Percentiles rank a stretch among this genome's conserved stretches.
These are phyloP conservation scores for Uronychia setigera DNA, from an alignment of 73 alveolate genomes.

Conservation along the genomic window DNA sequence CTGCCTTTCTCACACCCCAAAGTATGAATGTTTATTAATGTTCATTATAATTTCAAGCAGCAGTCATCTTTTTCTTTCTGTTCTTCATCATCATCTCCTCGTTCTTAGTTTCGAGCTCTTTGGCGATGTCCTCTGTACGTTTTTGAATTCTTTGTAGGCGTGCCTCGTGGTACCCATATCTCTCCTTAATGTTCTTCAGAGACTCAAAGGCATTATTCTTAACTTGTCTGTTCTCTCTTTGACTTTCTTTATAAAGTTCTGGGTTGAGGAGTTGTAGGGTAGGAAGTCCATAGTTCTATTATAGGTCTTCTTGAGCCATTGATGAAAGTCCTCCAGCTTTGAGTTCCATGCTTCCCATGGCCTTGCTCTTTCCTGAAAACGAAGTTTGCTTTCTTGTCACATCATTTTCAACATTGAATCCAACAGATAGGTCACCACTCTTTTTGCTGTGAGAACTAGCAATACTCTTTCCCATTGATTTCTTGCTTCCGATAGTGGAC, in stretches of 20 bases:
- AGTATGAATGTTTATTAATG: background rate
- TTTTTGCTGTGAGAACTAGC: slow-evolving; percentile 7
- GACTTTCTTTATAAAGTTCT: slow-evolving; percentile 58
- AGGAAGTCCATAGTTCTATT: slow-evolving; percentile 45
- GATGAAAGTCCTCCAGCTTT: background rate
- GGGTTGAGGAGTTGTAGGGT: slow-evolving; percentile 64
- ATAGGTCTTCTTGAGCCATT: slow-evolving; percentile 1
- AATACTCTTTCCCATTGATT: background rate
- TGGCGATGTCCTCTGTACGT: slow-evolving; percentile 61
- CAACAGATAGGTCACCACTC: background rate
- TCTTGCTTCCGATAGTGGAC: slow-evolving; percentile 13
- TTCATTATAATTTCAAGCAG: slow-evolving; percentile 6
- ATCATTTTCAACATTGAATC: background rate
- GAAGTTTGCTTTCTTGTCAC: background rate
- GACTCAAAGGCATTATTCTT: slow-evolving; percentile 39
- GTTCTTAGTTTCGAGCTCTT: slow-evolving; percentile 48
- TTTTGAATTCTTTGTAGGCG: slow-evolving; percentile 58
- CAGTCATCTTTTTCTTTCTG: slow-evolving; percentile 37
- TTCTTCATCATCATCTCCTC: slow-evolving; percentile 41
- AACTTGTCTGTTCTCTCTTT: slow-evolving; percentile 31
- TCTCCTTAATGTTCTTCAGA: slow-evolving; percentile 46
- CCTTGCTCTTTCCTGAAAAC: slow-evolving; percentile 11
- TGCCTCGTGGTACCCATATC: slow-evolving; percentile 61
- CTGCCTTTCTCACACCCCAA: background rate
- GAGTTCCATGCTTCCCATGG: slow-evolving; percentile 1